Evolutionary conservation across 148 eudicot genomes (phyloP), one percentile per base, ranked within the genome.

Genomic region (Spergularia bocconei): DNA sequence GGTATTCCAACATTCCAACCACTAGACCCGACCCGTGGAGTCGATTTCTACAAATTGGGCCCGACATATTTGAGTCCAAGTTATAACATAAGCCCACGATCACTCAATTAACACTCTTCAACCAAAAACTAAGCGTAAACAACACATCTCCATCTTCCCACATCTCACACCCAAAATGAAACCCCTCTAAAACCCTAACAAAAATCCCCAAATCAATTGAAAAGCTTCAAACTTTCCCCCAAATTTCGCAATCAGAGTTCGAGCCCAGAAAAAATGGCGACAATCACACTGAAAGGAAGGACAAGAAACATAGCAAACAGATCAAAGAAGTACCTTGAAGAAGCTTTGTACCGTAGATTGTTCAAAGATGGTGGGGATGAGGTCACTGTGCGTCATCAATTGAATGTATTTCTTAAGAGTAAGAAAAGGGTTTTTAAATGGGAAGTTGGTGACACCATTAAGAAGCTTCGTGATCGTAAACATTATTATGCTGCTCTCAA

Each of bases 381-480:
- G 67, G 68, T 82, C 11, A 83, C 61, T n/a, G 93, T 95, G 23
- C 82, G 92, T 54, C 88, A 82, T 71, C 84, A 88, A 70, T 79
- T 90, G 76, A 92, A 95, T 78, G 70, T 78, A 60, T 95, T 95
- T 57, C 59, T 95, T n/a, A 86, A 85, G 76, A 79, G 84, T 33
- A 80, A 62, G 13, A 92, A 92, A 57, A 71, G 81, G 70, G 97
- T 82, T 66, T 95, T 66, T 75, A 95, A 95, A 84, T 95, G 98
- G 98, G 98, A 95, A 78, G 98, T 95, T 55, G 97, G 92, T 2
- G 84, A 86, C 47, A 73, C 97, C 0, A 87, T 95, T 69, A 95
- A 87, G 87, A 74, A 86, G 69, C 91, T 95, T 55, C 91, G 98
- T 17, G 61, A 77, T 68, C 93, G 96, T 59, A 89, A 85, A 47